Conservation (phyloP, 768 basidiomycete species). For the Hortiboletus campestris region DNA sequence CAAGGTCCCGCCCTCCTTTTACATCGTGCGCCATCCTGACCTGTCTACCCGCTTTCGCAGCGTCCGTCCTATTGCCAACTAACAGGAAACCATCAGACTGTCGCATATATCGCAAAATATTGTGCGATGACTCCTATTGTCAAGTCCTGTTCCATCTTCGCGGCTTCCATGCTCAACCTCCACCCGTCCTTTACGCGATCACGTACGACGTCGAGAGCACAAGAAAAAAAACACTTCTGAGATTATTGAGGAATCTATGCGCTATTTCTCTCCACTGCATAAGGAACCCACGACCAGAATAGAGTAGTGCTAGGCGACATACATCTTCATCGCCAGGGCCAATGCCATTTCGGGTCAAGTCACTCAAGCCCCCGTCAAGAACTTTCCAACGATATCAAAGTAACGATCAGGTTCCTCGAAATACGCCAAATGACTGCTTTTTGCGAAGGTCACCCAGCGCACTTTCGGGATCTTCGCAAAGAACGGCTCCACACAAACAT, state of each 20-base stretch:
- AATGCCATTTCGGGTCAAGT: not conserved
- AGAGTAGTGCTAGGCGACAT: not conserved
- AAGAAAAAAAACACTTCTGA: not conserved
- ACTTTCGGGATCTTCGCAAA: conserved; percentile 32
- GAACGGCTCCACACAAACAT: conserved; percentile 34
- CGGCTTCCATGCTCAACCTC: too few species aligned
- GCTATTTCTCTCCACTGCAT: not conserved
- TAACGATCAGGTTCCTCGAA: conserved; percentile 18
- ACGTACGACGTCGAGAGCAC: not conserved
- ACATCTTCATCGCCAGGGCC: not conserved
- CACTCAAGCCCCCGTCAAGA: conserved; percentile 7
- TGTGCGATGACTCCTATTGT: too few species aligned
- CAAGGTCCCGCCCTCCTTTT: too few species aligned
- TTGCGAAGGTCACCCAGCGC: conserved; percentile 36
- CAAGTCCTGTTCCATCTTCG: too few species aligned
- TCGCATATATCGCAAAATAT: too few species aligned
- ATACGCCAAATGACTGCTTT: conserved; percentile 17
- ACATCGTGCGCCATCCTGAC: too few species aligned
- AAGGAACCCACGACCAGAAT: not conserved
- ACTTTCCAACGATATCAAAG: conserved; percentile 18
- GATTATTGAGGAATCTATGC: too few species aligned
- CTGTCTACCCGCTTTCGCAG: too few species aligned
- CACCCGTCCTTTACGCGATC: not conserved
- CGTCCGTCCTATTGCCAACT: too few species aligned
- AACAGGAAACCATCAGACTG: too few species aligned